Conservation (phyloP, 2,329 filamentous ascomycete genomes). For the Aspergillus sp. region DNA sequence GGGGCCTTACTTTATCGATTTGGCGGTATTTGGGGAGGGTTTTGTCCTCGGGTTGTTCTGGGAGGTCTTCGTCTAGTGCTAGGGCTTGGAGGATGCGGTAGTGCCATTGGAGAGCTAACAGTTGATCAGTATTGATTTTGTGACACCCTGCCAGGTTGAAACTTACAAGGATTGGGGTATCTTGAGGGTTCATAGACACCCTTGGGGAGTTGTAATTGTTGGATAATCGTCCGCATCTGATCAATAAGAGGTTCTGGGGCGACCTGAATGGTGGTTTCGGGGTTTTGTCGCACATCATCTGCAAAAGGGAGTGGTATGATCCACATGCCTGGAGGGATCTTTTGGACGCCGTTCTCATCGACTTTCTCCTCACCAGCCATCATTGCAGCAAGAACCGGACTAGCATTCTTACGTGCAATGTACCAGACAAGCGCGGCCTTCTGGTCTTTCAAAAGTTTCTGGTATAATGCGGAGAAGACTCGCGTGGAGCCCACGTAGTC, state of each 20-base stretch:
- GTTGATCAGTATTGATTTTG: background rate
- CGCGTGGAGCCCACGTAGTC: slow-evolving; percentile 88
- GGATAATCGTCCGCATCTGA: slow-evolving; percentile 78
- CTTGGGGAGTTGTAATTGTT: slow-evolving; percentile 87
- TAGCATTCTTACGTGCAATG: slow-evolving; percentile 77
- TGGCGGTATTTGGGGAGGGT: slow-evolving; percentile 84
- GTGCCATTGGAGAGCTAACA: slow-evolving; percentile 85
- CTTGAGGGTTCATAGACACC: slow-evolving; percentile 80
- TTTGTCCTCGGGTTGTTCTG: slow-evolving; percentile 73
- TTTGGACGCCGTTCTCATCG: slow-evolving; percentile 69
- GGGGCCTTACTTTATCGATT: slow-evolving; percentile 70
- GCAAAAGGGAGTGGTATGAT: slow-evolving; percentile 84
- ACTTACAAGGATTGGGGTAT: slow-evolving; percentile 77
- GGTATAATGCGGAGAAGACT: slow-evolving; percentile 88
- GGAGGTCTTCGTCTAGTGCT: slow-evolving; percentile 88
- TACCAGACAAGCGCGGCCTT: slow-evolving; percentile 92
- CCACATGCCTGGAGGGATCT: slow-evolving; percentile 84
- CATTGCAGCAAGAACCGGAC: slow-evolving; percentile 79
- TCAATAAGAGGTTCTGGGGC: slow-evolving; percentile 75
- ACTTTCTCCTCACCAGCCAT: slow-evolving; percentile 72
- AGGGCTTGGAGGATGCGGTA: slow-evolving; percentile 91
- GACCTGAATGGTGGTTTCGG: slow-evolving; percentile 62
- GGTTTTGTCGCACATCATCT: slow-evolving; percentile 81
- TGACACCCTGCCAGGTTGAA: background rate
- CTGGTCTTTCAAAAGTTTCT: slow-evolving; percentile 77